A percentile compares a stretch with the other conserved stretches of the same genome.
Evolutionary conservation across 2,329 filamentous ascomycete species (phyloP).

Genomic region (Fusarium beomiforme): DNA sequence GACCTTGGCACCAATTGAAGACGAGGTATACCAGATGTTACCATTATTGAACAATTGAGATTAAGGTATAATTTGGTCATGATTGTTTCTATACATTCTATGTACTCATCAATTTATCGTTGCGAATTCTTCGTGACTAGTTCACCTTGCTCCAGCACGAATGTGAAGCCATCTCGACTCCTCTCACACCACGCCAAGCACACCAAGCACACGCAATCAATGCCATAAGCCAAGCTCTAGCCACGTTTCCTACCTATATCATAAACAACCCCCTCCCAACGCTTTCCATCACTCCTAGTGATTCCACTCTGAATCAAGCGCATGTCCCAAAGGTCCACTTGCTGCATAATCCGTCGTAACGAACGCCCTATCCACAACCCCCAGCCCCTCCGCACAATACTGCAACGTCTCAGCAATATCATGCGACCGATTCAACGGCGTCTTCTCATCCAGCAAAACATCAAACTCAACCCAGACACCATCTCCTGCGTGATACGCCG

Average conservation of each 20-base stretch:
- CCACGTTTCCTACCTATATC: not conserved
- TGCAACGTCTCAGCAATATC: conserved; percentile 49
- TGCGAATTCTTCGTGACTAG: not conserved
- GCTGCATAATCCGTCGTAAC: conserved; percentile 49
- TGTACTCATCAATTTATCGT: not conserved
- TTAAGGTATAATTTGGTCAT: not conserved
- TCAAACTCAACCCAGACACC: conserved; percentile 50
- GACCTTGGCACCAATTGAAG: not conserved
- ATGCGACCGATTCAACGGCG: conserved; percentile 45
- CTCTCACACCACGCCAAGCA: not conserved
- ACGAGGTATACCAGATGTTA: not conserved
- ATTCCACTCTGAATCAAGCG: conserved; percentile 42
- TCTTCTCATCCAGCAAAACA: conserved; percentile 46
- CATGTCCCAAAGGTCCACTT: conserved; percentile 46
- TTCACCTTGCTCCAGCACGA: no score
- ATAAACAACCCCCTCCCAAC: not conserved
- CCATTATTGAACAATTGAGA: not conserved
- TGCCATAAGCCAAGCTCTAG: conserved; percentile 2
- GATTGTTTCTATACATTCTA: not conserved
- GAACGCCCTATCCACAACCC: conserved; percentile 47
- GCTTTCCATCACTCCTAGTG: not conserved
- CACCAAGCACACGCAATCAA: not conserved
- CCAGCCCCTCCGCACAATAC: conserved; percentile 48
- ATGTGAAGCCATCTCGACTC: not conserved
- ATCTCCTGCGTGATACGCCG: conserved; percentile 48